Conservation (phyloP, 1,284 basidiomycete species). For the Trametes versicolor region DNA sequence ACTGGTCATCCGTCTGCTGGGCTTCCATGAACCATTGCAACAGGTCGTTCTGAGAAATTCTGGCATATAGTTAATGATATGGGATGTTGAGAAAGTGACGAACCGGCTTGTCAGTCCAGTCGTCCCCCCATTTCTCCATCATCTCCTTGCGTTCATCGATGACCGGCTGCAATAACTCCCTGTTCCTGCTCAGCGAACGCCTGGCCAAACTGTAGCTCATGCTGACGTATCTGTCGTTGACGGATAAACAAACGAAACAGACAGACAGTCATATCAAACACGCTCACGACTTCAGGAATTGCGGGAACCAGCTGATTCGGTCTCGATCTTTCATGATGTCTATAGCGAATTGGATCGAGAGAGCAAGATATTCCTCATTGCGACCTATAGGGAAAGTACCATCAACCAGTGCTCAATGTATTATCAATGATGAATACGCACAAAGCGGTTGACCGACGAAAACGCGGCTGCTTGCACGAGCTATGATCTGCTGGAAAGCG, state of each 20-base stretch:
- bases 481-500: constrained; percentile 52
- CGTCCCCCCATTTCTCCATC: constrained; percentile 23
- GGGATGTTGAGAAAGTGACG: background rate
- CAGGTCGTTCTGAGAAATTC: constrained; percentile 19
- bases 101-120: constrained; percentile 32
- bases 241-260: background rate
- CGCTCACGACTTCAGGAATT: constrained; percentile 34
- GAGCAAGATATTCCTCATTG: constrained; percentile 33
- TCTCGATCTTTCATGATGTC: constrained; percentile 30
- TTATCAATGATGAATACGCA: constrained; percentile 29
- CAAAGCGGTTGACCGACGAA: constrained; percentile 55
- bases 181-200: constrained; percentile 1
- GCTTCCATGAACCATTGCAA: constrained; percentile 34
- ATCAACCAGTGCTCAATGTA: background rate
- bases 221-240: constrained; percentile 12
- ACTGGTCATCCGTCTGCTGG: constrained; percentile 2
- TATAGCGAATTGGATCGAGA: constrained; percentile 30
- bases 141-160: constrained; percentile 21
- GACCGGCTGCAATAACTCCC: constrained; percentile 6
- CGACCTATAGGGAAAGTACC: constrained; percentile 27
- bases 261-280: constrained; percentile 45
- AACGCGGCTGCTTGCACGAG: constrained; percentile 53
- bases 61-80: background rate
- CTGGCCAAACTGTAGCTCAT: constrained; percentile 21
- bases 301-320: constrained; percentile 22